Percentiles rank a stretch among this genome's conserved stretches.
Conservation (phyloP, 2,329 filamentous ascomycete genomes). For the Hymenoscyphus linearis region DNA sequence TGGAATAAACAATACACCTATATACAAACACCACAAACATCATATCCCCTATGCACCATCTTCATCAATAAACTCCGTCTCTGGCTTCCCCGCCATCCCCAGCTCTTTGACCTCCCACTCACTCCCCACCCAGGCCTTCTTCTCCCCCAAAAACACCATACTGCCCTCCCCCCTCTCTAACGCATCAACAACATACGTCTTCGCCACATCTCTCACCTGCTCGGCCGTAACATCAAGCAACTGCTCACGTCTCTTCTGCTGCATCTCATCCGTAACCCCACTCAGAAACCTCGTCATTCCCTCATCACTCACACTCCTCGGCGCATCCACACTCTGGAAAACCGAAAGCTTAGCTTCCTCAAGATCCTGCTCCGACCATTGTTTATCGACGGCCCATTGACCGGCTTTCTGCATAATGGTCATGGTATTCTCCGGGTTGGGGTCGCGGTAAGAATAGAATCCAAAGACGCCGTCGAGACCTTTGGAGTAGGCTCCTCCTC, state of each 20-base stretch:
- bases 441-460: constrained; percentile 95
- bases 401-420: constrained; percentile 80
- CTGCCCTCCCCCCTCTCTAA: constrained; percentile 55
- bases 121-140: constrained; percentile 70
- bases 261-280: constrained; percentile 84
- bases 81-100: constrained; percentile 41
- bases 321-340: constrained; percentile 89
- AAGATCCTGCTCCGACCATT: constrained; percentile 78
- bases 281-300: constrained; percentile 82
- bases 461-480: constrained; percentile 81
- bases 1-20: background rate
- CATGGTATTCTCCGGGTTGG: constrained; percentile 85
- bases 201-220: constrained; percentile 75
- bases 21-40: background rate
- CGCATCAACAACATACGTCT: constrained; percentile 71
- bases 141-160: constrained; percentile 74
- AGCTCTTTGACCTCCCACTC: constrained; percentile 74
- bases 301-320: constrained; percentile 78
- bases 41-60: background rate
- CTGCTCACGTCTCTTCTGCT: constrained; percentile 74
- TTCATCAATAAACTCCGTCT: constrained; percentile 1
- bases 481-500: constrained; percentile 79
- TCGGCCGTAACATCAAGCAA: constrained; percentile 79
- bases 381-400: constrained; percentile 72
- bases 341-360: constrained; percentile 95